Base-by-base conservation (phyloP, 805 yeast species). In the Saccharomyces paradoxus region DNA sequence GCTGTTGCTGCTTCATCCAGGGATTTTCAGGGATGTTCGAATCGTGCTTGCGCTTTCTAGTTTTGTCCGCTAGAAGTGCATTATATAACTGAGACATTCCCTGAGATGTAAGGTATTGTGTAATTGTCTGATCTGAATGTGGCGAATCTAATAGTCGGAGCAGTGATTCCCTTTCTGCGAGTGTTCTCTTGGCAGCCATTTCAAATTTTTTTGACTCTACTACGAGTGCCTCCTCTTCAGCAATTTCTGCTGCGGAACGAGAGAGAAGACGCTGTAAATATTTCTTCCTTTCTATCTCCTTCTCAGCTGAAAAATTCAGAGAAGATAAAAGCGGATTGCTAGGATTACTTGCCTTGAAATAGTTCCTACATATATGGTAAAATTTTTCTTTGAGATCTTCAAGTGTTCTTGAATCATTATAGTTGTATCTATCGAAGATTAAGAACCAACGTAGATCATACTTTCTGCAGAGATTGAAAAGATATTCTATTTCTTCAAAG, bases 161-260 rank as follows among this genome's bases (percentile, higher is more conserved):
- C 37, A 94, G 70, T 50, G 87, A 84, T 2, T 89, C 84, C 60
- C 99, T 78, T 68, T 94, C 99, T 50, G 77, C 73, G 52, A 90
- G 77, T 77, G 92, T 87, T 68, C 88, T 87, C 73, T 89, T 91
- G 0, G 97, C 96, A 1, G 96, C 88, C 55, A 89, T 80, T 66
- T 94, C 98, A 58, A 94, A 88, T 59, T 92, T 84, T 50, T 96
- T 81, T 2, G 97, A 95, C 67, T 94, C 99, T 30, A 92, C 84
- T 10, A 94, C 88, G 50, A 94, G 75, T 0, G 96, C 89, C 68
- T 94, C 98, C 67, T 94, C 99, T 72, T 94, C 99, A 0, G 98
- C 98, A 48, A 94, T 88, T 67, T 94, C 99, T 0, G 97, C 96
- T 0, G 99, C 97, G 2, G 92, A 83, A 60, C 99, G 76, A 41